Conservation (phyloP, 768 basidiomycete genomes). For the Auriscalpium microsporum region DNA sequence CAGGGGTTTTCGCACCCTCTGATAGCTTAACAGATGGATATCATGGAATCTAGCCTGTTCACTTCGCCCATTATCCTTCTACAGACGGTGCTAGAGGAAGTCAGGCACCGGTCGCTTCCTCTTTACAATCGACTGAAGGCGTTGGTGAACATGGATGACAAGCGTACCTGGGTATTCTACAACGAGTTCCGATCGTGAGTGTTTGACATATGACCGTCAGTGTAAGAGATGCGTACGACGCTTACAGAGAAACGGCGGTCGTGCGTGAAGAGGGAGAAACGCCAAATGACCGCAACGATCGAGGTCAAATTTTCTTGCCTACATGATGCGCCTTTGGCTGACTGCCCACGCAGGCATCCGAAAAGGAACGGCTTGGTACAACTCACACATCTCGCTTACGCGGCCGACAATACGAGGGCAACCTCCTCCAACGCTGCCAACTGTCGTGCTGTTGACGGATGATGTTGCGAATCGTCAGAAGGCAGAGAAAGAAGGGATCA, state of each 20-base stretch:
- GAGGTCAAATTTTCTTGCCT: conserved; percentile 43
- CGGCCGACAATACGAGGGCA: conserved; percentile 46
- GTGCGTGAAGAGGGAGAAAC: conserved; percentile 70
- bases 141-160: conserved; percentile 77
- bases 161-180: conserved; percentile 77
- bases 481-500: conserved; percentile 58
- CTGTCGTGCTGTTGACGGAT: conserved; percentile 79
- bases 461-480: conserved; percentile 78
- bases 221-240: background rate
- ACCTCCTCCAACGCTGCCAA: conserved; percentile 36
- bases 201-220: background rate
- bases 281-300: conserved; percentile 91
- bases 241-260: conserved; percentile 66
- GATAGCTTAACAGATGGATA: conserved; percentile 66
- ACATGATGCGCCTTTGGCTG: background rate
- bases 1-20: background rate
- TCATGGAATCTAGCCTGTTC: conserved; percentile 74
- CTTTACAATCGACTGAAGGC: conserved; percentile 88
- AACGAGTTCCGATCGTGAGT: conserved; percentile 79
- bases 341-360: conserved; percentile 64
- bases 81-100: conserved; percentile 95
- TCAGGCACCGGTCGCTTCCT: conserved; percentile 87
- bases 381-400: conserved; percentile 52
- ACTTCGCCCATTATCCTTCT: conserved; percentile 77
- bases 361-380: conserved; percentile 83